Percentiles rank a stretch among this genome's conserved stretches.
phyloP scores from a whole-genome alignment of 371 early-diverging fungal genomes.

The Mucor lusitanicus region DNA sequence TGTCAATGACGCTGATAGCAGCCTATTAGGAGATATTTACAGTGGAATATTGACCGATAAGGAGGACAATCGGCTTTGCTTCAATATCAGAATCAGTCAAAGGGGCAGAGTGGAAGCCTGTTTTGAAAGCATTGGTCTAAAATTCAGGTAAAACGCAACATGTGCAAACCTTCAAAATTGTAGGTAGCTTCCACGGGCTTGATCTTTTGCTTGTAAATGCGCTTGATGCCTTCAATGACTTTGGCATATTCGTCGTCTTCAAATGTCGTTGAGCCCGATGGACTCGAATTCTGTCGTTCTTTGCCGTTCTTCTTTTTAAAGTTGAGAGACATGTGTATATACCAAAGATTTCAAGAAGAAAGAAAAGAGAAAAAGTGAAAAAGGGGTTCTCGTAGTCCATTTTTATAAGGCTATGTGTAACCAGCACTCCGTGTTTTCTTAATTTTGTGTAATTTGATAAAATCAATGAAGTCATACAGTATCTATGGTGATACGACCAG shows the following conservation, averaged over 20 bases:
- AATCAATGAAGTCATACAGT: too few species aligned
- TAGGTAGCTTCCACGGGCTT: constrained; percentile 74
- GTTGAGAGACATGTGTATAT: constrained; percentile 8
- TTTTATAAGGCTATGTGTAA: not conserved
- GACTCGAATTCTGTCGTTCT: constrained; percentile 3
- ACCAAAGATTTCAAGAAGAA: not conserved
- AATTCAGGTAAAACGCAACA: not conserved
- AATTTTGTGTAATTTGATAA: too few species aligned
- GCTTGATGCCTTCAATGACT: constrained; percentile 68
- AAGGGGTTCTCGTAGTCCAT: not conserved
- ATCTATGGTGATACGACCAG: too few species aligned
- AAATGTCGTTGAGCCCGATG: constrained; percentile 3
- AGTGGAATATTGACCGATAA: constrained; percentile 87
- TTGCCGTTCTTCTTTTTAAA: constrained; percentile 10
- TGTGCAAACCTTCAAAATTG: constrained; percentile 65
- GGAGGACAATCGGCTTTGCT: constrained; percentile 84
- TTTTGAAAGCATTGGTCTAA: not conserved
- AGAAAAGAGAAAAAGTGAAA: not conserved
- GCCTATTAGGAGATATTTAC: constrained; percentile 29
- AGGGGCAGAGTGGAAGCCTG: constrained; percentile 75
- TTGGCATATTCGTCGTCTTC: constrained; percentile 57
- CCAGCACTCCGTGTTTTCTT: not conserved
- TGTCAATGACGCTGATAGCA: not conserved
- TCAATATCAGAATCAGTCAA: constrained; percentile 80
- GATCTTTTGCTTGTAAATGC: constrained; percentile 73